Percentiles rank a stretch among this genome's conserved stretches.
Evolutionary conservation across 495 filamentous ascomycete genomes (phyloP).

Genomic region (Tuber calosporum): DNA sequence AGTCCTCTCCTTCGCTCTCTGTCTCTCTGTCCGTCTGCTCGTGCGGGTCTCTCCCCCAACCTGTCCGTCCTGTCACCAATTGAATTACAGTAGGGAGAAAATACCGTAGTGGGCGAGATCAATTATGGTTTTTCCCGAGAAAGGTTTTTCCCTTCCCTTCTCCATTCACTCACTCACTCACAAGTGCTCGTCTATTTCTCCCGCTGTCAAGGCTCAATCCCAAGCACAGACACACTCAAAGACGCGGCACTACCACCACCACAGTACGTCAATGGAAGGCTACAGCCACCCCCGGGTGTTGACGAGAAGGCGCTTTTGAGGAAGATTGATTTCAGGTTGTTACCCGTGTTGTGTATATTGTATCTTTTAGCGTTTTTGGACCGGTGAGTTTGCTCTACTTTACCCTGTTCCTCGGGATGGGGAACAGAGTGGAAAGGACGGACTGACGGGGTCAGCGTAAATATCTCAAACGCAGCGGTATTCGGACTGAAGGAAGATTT

Average conservation of each 20-base stretch:
- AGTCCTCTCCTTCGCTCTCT: background rate
- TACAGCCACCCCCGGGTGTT: constrained; percentile 47
- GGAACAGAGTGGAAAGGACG: background rate
- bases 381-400: constrained; percentile 47
- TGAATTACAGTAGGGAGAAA: background rate
- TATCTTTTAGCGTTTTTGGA: constrained; percentile 86
- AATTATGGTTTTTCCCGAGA: background rate
- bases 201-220: background rate
- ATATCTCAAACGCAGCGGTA: constrained; percentile 51
- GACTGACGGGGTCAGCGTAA: constrained; percentile 22
- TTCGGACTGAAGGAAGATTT: constrained; percentile 62
- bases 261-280: background rate
- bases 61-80: background rate
- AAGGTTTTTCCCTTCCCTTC: background rate
- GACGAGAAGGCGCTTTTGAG: constrained; percentile 65
- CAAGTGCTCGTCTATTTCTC: background rate
- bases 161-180: background rate
- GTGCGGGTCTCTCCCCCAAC: background rate
- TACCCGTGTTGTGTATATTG: constrained; percentile 74
- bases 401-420: background rate
- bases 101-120: background rate
- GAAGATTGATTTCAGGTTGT: constrained; percentile 70
- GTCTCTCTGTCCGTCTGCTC: background rate
- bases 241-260: background rate
- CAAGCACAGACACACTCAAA: background rate